Evolutionary conservation across 2,329 filamentous ascomycete genomes (phyloP), one percentile per base, ranked within the genome.

Genomic region (Diaporthe citrichinensis): DNA sequence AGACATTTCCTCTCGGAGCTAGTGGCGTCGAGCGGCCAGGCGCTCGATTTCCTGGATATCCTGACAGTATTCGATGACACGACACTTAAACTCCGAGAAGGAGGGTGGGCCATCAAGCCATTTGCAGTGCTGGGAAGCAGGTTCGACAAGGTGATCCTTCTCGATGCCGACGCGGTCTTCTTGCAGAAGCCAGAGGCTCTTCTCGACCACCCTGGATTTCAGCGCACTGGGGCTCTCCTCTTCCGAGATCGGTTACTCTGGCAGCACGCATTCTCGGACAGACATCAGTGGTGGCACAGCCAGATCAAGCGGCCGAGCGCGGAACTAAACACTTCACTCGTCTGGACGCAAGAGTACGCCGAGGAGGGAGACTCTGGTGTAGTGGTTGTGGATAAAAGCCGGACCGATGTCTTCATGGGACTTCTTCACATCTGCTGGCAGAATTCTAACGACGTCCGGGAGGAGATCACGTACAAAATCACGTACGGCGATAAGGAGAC

Each of bases 401-500:
- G 84, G 0, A 75, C 83, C 0, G 79, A 82, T 0, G 80, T 87
- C 3, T 57, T 88, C 17, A 80, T 85, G 15, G 86, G 81, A 0
- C 78, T 88, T 2, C 77, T 88, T 10, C 86, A 87, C 62, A 79
- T 81, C 0, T 83, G 81, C n/a, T 88, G 86, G 87, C 86, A 87
- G 77, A 88, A 88, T 69, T 84, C 83, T 1, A 78, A 81, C 9
- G 78, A 75, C 0, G 85, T 87, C 1, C 82, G 86, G 0, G 83
- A 86, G 4, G 80, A 84, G 36, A 80, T 84, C 14, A 86, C 85
- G 1, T 87, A 86, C 75, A 80, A 81, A 44, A 79, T 86, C 39
- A 85, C 81, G 0, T 84, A 87, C 31, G 86, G 86, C 0, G 86
- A 88, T 51, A 87, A 88, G 77, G 86, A 88, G 76, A 85, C 82